These are phyloP conservation scores for grape (Vitis vinifera) DNA, from an alignment of 164 flowering plant species.

Conservation along the genomic window DNA sequence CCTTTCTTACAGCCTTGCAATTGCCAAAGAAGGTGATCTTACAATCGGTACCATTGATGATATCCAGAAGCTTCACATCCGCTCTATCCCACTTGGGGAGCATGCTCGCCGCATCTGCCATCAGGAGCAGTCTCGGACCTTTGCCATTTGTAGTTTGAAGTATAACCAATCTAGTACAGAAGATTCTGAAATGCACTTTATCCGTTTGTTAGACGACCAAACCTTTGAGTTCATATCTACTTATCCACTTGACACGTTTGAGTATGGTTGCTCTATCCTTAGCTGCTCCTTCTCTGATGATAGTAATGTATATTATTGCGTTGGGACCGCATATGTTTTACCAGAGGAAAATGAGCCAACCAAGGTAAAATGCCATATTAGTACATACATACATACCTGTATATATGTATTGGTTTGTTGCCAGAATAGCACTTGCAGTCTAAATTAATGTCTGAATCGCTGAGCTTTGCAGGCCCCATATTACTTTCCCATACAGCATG, in stretches of 20 bases:
- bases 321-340: slow-evolving; percentile 96
- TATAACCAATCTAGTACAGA: slow-evolving; percentile 67
- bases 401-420: not conserved
- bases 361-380: slow-evolving; percentile 51
- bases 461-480: not conserved
- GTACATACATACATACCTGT: not conserved
- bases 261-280: slow-evolving; percentile 87
- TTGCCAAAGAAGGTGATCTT: slow-evolving; percentile 98
- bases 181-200: slow-evolving; percentile 79
- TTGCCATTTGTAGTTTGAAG: slow-evolving; percentile 84
- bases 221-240: slow-evolving; percentile 86
- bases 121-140: slow-evolving; percentile 90
- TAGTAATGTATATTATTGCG: slow-evolving; percentile 80
- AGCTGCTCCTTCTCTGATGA: slow-evolving; percentile 98
- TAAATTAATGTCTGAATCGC: not conserved
- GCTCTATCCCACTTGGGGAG: slow-evolving; percentile 94
- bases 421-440: not conserved
- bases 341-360: slow-evolving; percentile 94
- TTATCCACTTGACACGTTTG: slow-evolving; percentile 83
- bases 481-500: not conserved
- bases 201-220: slow-evolving; percentile 92
- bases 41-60: slow-evolving; percentile 98
- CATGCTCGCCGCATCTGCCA: slow-evolving; percentile 95
- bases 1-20: slow-evolving; percentile 74
- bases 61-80: slow-evolving; percentile 97